Evolutionary conservation across 2,329 filamentous ascomycete genomes (phyloP), one percentile per base, ranked within the genome.

Genomic region (Drechslerella dactyloides): DNA sequence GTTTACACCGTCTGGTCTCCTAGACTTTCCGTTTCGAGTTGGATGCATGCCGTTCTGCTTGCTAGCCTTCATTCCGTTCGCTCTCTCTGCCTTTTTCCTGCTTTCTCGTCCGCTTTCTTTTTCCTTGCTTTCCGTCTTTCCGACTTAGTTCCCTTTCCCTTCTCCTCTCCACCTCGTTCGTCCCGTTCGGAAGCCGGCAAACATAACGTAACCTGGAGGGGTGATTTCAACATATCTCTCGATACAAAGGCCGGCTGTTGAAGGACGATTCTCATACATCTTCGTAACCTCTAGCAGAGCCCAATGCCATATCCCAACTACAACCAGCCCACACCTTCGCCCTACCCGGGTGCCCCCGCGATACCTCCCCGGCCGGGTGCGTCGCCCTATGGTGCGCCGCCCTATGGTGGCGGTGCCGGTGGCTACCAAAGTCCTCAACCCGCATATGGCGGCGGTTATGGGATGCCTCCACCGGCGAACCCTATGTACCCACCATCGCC

Each of bases 181-280:
- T 72, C 68, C 60, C 51, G 51, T 54, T 42, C 68, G 68, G 66
- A 64, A 70, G 55, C 59, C 59, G 60, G 68, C 27, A 33, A 33
- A 33, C 27, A 33, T 65, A 50, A 72, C 64, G 68, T 55, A 72
- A 65, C 60, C 68, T 65, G 24, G 64, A 72, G 27, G 66, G 59
- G 51, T 60, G 60, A 72, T 65, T n/a, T 64, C 60, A 65, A 72
- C 68, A 65, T 65, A 60, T 61, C 48, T 72, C 54, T 69, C 37
- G 58, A 51, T 59, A 4, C 59, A 42, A n/a, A 65, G 60, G 55
- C 68, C 55, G 68, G 57, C 68, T 54, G 68, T 72, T 72, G 68
- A 72, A 65, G 57, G 68, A 37, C 60, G 66, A 64, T 72, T 62
- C 51, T 57, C 44, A 23, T 61, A 50, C 56, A 61, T 65, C 19